phyloP scores from a whole-genome alignment of 2,329 filamentous ascomycete species.

The Apiospora malaysiana region DNA sequence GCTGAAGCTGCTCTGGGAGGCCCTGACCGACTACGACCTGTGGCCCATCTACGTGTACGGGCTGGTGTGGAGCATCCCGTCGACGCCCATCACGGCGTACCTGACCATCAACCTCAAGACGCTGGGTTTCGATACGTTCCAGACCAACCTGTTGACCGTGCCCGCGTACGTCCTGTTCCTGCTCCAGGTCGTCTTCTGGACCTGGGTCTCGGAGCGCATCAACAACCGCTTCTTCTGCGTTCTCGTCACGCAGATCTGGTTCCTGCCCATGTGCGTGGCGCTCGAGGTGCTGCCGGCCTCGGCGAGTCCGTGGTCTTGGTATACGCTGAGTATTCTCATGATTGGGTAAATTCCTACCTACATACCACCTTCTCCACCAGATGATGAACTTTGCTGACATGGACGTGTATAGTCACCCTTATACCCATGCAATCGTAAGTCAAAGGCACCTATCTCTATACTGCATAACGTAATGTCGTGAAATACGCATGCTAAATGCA shows the following conservation, averaged over 20 bases:
- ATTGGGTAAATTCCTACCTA: slow-evolving; percentile 42
- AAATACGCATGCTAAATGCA: slow-evolving; percentile 31
- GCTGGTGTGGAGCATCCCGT: slow-evolving; percentile 36
- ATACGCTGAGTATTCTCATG: slow-evolving; percentile 50
- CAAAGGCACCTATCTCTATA: background rate
- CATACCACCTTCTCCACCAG: background rate
- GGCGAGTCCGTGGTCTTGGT: slow-evolving; percentile 50
- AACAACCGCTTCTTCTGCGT: slow-evolving; percentile 39
- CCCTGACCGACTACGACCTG: slow-evolving; percentile 60
- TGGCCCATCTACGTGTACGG: slow-evolving; percentile 60
- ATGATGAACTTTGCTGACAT: background rate
- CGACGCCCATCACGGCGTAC: slow-evolving; percentile 31
- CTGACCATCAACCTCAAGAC: slow-evolving; percentile 29
- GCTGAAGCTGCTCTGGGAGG: slow-evolving; percentile 51
- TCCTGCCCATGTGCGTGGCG: slow-evolving; percentile 56
- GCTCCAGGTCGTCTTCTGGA: slow-evolving; percentile 48
- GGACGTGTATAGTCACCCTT: slow-evolving; percentile 40
- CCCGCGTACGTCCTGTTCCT: slow-evolving; percentile 49
- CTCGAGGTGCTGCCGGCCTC: slow-evolving; percentile 46
- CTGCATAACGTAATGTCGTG: slow-evolving; percentile 38
- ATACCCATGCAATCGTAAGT: slow-evolving; percentile 45
- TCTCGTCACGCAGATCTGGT: slow-evolving; percentile 55
- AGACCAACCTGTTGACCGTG: slow-evolving; percentile 59
- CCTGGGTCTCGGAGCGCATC: slow-evolving; percentile 51
- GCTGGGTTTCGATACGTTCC: slow-evolving; percentile 29